Evolutionary conservation across 2,329 filamentous ascomycete species (phyloP).

Genomic region (Truncatella angustata): DNA sequence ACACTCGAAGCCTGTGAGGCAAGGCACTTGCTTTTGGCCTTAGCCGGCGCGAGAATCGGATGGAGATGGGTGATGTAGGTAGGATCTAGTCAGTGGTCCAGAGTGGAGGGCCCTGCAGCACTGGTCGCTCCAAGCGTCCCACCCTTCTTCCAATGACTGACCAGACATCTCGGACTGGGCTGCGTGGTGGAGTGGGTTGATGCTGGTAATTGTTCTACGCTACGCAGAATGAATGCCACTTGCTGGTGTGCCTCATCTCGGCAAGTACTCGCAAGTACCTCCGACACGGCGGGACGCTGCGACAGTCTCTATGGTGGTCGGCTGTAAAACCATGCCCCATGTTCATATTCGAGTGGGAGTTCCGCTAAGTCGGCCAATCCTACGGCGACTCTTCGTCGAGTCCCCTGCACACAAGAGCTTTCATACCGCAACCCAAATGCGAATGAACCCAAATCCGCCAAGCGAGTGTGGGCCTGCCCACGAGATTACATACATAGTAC

Average conservation of each 20-base stretch:
- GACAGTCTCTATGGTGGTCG: not conserved
- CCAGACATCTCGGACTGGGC: slow-evolving; percentile 7
- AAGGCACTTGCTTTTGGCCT: slow-evolving; percentile 1
- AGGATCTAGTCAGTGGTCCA: slow-evolving; percentile 4
- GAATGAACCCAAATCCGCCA: slow-evolving; percentile 10
- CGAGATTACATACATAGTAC: slow-evolving; percentile 2
- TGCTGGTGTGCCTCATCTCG: slow-evolving; percentile 2
- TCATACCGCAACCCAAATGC: slow-evolving; percentile 2
- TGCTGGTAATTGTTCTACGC: slow-evolving; percentile 9
- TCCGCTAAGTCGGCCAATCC: slow-evolving; percentile 8
- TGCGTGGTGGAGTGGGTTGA: slow-evolving; percentile 4
- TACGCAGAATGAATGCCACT: slow-evolving; percentile 3
- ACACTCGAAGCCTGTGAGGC: not conserved
- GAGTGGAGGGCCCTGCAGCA: slow-evolving; percentile 5
- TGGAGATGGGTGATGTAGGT: slow-evolving; percentile 9
- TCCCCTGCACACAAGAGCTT: not conserved
- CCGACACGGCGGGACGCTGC: no score
- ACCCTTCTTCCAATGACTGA: slow-evolving; percentile 6
- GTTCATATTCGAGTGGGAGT: slow-evolving; percentile 6
- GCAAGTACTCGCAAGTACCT: not conserved
- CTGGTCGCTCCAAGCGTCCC: not conserved
- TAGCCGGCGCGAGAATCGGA: slow-evolving; percentile 8
- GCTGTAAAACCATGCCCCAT: slow-evolving; percentile 1
- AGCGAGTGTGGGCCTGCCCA: slow-evolving; percentile 5
- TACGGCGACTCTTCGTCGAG: slow-evolving; percentile 2